phyloP scores from a whole-genome alignment of 441 rosid species.

The Gossypium laxum region DNA sequence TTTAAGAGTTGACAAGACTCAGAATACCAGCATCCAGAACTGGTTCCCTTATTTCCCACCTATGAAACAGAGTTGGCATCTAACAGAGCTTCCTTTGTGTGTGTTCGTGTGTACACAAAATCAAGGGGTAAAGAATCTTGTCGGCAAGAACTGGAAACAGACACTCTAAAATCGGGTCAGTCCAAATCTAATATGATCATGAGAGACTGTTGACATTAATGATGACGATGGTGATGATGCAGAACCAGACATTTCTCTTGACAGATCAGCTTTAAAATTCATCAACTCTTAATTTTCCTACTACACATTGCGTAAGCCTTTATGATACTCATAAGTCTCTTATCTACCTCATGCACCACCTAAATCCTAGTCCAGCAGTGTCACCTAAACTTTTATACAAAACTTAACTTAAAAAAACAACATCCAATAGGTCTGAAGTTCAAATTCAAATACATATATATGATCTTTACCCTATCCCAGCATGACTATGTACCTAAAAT shows the following conservation, averaged over 20 bases:
- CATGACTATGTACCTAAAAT: too few species aligned
- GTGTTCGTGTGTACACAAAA: background rate
- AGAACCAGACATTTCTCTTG: background rate
- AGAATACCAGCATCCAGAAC: background rate
- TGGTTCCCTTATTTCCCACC: background rate
- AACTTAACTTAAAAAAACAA: background rate
- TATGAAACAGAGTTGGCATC: background rate
- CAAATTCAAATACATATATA: background rate
- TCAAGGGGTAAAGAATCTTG: background rate
- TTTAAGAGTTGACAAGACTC: background rate
- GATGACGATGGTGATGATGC: conserved; percentile 1
- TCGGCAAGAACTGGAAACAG: conserved; percentile 1
- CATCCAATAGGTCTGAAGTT: background rate
- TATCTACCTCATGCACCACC: background rate
- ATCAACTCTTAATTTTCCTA: background rate
- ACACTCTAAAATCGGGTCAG: conserved; percentile 2
- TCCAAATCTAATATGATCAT: background rate
- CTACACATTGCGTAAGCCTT: background rate
- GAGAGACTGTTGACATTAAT: conserved; percentile 6
- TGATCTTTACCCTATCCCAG: background rate
- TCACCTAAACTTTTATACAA: background rate
- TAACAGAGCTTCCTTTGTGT: background rate
- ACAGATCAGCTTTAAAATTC: conserved; percentile 3
- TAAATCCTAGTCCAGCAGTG: background rate
- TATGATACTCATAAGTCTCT: background rate